A percentile compares a stretch with the other conserved stretches of the same genome.
These are phyloP conservation scores for Beauveria sp. DNA, from an alignment of 2,329 filamentous ascomycete species.

Conservation along the genomic window DNA sequence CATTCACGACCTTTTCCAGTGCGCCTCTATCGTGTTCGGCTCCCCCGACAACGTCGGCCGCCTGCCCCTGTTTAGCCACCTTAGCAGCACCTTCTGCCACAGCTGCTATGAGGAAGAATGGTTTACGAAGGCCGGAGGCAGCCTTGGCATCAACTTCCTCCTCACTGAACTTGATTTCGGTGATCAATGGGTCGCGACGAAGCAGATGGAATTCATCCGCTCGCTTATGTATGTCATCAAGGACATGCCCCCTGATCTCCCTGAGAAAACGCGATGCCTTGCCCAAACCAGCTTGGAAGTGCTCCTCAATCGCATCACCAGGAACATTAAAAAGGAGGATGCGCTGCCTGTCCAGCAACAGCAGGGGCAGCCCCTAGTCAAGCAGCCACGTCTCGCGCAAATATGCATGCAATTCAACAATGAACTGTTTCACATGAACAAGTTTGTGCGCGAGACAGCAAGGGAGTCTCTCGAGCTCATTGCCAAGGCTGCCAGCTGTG, in stretches of 20 bases:
- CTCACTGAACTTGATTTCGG: constrained; percentile 79
- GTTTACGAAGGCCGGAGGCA: constrained; percentile 95
- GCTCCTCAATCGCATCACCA: constrained; percentile 70
- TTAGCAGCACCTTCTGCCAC: constrained; percentile 81
- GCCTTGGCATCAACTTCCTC: constrained; percentile 80
- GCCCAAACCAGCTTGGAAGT: constrained; percentile 78
- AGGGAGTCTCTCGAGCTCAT: constrained; percentile 75
- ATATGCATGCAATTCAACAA: constrained; percentile 80
- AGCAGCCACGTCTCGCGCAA: constrained; percentile 56
- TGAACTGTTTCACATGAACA: constrained; percentile 93
- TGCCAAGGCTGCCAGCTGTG: constrained; percentile 65
- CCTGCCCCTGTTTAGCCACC: constrained; percentile 75
- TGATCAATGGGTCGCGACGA: constrained; percentile 71
- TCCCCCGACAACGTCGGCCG: constrained; percentile 61
- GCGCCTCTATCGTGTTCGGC: constrained; percentile 72
- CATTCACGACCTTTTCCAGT: constrained; percentile 69
- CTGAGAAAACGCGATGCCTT: constrained; percentile 76
- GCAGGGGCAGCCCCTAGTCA: constrained; percentile 36
- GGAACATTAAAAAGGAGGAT: constrained; percentile 73
- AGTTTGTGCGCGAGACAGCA: constrained; percentile 82
- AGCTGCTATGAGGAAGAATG: constrained; percentile 97
- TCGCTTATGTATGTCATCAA: constrained; percentile 97
- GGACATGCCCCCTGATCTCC: constrained; percentile 90
- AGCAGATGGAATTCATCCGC: constrained; percentile 80
- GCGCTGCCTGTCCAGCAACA: constrained; percentile 29